A percentile compares a stretch with the other conserved stretches of the same genome.
Evolutionary conservation across 306 rosid genomes (phyloP).

Genomic region (Trifolium pratense): DNA sequence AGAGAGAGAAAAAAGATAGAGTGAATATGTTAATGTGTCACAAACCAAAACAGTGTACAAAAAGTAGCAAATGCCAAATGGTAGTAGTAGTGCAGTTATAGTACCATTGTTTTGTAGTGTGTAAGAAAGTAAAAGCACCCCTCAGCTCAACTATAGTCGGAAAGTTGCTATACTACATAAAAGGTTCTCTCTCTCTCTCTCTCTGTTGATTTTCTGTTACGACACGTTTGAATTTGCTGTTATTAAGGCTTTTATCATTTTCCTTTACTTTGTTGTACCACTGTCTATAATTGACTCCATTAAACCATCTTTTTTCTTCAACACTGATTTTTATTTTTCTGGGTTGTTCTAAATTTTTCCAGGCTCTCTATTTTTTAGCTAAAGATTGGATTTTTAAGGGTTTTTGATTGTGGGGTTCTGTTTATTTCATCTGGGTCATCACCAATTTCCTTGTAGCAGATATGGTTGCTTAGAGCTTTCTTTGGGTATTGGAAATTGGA

Average conservation of each 20-base stretch:
- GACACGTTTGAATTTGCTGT: constrained; percentile 52
- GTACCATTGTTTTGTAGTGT: constrained; percentile 39
- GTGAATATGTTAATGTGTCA: constrained; percentile 19
- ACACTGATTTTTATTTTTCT: constrained; percentile 36
- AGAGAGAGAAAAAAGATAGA: neutral
- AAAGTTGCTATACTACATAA: constrained; percentile 58
- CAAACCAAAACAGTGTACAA: constrained; percentile 39
- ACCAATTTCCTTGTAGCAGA: constrained; percentile 23
- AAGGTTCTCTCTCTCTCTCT: constrained; percentile 51
- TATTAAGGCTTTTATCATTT: constrained; percentile 50
- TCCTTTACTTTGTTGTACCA: constrained; percentile 45
- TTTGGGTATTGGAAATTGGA: constrained; percentile 25
- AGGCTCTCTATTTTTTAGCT: constrained; percentile 32
- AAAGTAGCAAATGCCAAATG: constrained; percentile 53
- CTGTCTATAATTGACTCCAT: constrained; percentile 44
- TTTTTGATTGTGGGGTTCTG: constrained; percentile 34
- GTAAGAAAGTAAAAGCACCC: neutral
- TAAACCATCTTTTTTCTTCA: constrained; percentile 15
- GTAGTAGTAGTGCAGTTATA: constrained; percentile 19
- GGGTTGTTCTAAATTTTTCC: constrained; percentile 35
- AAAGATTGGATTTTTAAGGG: constrained; percentile 30
- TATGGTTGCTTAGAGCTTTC: constrained; percentile 27
- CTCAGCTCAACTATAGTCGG: constrained; percentile 63
- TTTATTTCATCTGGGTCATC: constrained; percentile 33
- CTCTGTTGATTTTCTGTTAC: constrained; percentile 36